phyloP scores from a whole-genome alignment of 2,329 filamentous ascomycete species.

The Exserohilum rostratum region DNA sequence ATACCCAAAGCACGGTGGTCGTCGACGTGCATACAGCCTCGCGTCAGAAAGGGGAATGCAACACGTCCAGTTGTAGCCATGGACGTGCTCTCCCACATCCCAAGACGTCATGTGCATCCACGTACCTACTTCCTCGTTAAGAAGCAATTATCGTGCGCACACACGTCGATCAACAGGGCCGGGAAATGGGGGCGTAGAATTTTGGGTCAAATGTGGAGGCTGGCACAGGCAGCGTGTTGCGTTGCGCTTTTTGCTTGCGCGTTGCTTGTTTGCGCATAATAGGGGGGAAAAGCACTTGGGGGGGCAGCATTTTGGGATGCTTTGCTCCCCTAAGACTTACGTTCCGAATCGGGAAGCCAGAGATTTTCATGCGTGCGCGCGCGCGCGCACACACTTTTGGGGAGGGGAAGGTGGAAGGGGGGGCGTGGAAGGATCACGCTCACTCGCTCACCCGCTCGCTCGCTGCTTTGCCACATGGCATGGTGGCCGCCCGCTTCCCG shows the following conservation, averaged over 20 bases:
- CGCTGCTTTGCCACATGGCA: slow-evolving; percentile 5
- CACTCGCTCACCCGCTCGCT: no score
- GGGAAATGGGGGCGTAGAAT: slow-evolving; percentile 6
- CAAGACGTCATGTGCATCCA: slow-evolving; percentile 1
- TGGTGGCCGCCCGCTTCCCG: no score
- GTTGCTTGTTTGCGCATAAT: slow-evolving; percentile 9
- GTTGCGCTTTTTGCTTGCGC: no score
- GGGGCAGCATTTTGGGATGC: neutral
- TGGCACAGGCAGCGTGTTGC: neutral
- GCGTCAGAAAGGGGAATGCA: slow-evolving; percentile 21
- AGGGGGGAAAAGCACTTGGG: slow-evolving; percentile 6
- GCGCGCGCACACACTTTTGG: no score
- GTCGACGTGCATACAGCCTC: slow-evolving; percentile 15
- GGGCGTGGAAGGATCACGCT: no score
- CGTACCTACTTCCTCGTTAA: slow-evolving; percentile 1
- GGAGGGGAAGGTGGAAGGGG: neutral
- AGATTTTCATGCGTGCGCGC: no score
- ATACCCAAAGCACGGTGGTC: neutral
- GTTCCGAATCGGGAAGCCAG: slow-evolving; percentile 4
- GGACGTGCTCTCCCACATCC: slow-evolving; percentile 6
- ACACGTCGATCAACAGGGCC: no score
- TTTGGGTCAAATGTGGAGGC: slow-evolving; percentile 15
- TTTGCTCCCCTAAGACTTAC: neutral
- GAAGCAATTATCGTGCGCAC: no score
- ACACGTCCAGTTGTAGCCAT: slow-evolving; percentile 15